Percentiles rank a stretch among this genome's conserved stretches.
These are phyloP conservation scores for Pholiota adiposa DNA, from an alignment of 1,284 basidiomycete genomes.

Conservation along the genomic window DNA sequence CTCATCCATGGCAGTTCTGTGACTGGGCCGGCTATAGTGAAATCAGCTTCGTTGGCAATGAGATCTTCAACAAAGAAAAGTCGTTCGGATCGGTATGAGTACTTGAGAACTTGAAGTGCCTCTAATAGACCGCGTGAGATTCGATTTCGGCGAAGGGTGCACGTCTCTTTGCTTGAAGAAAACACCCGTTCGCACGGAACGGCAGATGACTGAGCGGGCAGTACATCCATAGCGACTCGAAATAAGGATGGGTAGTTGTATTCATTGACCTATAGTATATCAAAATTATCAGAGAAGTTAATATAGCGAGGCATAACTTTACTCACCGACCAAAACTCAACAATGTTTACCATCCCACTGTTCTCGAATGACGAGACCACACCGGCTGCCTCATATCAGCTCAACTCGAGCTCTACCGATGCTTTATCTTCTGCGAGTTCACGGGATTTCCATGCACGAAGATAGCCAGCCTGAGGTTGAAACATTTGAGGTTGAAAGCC, in stretches of 20 bases:
- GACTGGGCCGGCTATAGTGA: constrained; percentile 5
- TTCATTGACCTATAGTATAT: background rate
- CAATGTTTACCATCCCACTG: constrained; percentile 5
- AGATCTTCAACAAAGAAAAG: constrained; percentile 7
- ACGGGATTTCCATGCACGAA: background rate
- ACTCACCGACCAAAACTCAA: constrained; percentile 7
- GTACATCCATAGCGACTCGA: background rate
- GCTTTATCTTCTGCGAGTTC: constrained; percentile 7
- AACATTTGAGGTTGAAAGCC: too few species aligned
- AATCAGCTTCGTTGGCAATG: constrained; percentile 4
- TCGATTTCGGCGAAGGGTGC: constrained; percentile 8
- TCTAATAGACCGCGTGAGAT: constrained; percentile 6
- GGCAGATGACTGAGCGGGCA: constrained; percentile 14
- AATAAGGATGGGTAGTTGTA: background rate
- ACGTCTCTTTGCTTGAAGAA: constrained; percentile 19
- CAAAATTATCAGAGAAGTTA: background rate
- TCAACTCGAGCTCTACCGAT: constrained; percentile 3
- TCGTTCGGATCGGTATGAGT: background rate
- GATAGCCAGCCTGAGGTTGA: background rate
- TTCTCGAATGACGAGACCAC: constrained; percentile 1
- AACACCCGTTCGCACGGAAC: constrained; percentile 19
- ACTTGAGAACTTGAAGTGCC: constrained; percentile 14
- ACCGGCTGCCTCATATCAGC: constrained; percentile 1
- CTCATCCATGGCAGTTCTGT: constrained; percentile 8
- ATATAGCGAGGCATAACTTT: background rate